Base-by-base conservation (phyloP, 805 yeast species). In the Hermanozyma aechmeae region DNA sequence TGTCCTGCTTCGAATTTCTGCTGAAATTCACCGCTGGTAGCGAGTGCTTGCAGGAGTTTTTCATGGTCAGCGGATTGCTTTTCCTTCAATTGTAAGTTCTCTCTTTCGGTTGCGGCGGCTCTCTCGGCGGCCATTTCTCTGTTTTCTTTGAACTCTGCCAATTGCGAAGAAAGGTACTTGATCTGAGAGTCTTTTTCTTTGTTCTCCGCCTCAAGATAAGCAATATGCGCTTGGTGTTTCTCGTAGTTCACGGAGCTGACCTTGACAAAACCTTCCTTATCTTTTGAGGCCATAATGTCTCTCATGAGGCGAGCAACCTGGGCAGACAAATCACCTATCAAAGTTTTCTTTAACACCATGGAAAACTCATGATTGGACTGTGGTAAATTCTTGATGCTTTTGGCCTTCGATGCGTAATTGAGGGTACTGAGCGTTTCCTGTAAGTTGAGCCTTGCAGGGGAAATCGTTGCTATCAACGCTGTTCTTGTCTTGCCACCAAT, bases 401-500 rank as follows among this genome's bases (percentile, higher is more conserved):
- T 82, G 2, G 96, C 96, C 35, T 86, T 76, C 30, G 77, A 73
- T 3, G 96, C 95, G 51, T 86, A 86, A 39, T 84, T 92, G 29
- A 86, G 61, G 0, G 96, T 86, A 40, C 92, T 80, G 24, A 79
- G 50, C 0, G 95, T 82, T 49, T 86, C 96, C 16, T 80, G 87
- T n/a, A 74, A 58, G 35, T 79, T 81, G 16, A 73, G 62, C 34
- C 69, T 69, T 1, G 93, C 93, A 0, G 95, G 93, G 6, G 93
- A 82, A 2, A 86, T 68, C 0, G 95, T 86, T 2, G 95, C 94
- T 15, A 86, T 81, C 32, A 86, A 65, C 18, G 87, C 78, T 0
- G 96, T 86, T 45, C 82, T 80, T 0, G 96, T 85, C 32, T 75
- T 68, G 2, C 96, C 96, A 2, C 96, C 96, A 3, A 87, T 60